A percentile compares a stretch with the other conserved stretches of the same genome.
Evolutionary conservation across 495 filamentous ascomycete species (phyloP).

Genomic region (Penicillium ucsense): DNA sequence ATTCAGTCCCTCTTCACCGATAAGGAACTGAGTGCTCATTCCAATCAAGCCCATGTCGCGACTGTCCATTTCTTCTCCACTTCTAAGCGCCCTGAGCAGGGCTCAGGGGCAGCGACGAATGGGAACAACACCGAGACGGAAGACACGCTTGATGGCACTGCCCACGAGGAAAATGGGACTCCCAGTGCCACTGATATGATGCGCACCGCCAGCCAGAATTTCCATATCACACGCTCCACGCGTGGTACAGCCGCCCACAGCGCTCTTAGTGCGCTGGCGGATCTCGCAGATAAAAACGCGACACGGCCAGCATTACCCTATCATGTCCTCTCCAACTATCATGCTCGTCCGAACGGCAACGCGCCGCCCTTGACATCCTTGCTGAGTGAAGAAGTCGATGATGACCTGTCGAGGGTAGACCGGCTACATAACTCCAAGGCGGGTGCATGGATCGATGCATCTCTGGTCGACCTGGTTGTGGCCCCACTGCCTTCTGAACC

Average conservation of each 20-base stretch:
- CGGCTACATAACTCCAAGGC: slow-evolving; percentile 25
- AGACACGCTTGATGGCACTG: slow-evolving; percentile 35
- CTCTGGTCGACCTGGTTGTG: slow-evolving; percentile 27
- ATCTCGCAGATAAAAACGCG: slow-evolving; percentile 53
- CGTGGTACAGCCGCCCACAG: slow-evolving; percentile 44
- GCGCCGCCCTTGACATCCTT: slow-evolving; percentile 42
- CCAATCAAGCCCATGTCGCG: slow-evolving; percentile 60
- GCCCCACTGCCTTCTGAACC: slow-evolving; percentile 19
- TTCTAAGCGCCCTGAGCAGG: slow-evolving; percentile 40
- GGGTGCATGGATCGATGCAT: slow-evolving; percentile 27
- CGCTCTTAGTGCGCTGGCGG: slow-evolving; percentile 51
- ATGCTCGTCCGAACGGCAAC: slow-evolving; percentile 33
- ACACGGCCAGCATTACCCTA: slow-evolving; percentile 56
- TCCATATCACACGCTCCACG: slow-evolving; percentile 64
- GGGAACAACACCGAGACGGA: slow-evolving; percentile 39
- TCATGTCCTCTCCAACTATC: slow-evolving; percentile 43
- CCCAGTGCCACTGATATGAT: slow-evolving; percentile 56
- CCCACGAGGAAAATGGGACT: slow-evolving; percentile 45
- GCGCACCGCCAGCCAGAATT: slow-evolving; percentile 52
- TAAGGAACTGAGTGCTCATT: slow-evolving; percentile 73
- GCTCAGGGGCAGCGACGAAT: slow-evolving; percentile 30
- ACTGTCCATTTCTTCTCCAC: slow-evolving; percentile 46
- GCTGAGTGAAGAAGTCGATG: slow-evolving; percentile 47
- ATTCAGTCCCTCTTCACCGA: slow-evolving; percentile 90
- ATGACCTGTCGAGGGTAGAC: slow-evolving; percentile 51